Base-by-base conservation (phyloP, 2,329 filamentous ascomycete genomes). In the Fusarium sororula region DNA sequence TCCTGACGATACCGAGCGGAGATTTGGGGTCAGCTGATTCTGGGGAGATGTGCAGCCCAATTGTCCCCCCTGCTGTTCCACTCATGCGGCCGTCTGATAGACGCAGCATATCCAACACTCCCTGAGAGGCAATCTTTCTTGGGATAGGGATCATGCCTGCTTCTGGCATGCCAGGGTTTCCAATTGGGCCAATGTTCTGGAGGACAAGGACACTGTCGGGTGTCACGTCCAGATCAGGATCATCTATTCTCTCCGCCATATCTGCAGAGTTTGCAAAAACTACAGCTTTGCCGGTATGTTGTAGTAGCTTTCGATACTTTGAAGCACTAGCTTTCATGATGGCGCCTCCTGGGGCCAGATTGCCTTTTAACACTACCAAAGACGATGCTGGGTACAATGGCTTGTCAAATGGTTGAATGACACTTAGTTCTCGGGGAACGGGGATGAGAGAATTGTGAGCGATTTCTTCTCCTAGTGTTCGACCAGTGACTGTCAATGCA, bases 121-220 rank as follows among this genome's bases (percentile, higher is more conserved):
- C 93, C 2, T 90, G 90, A 0, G 92, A 90, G 0, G 93, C 94
- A 37, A 92, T 90, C 57, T 95, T 94, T 79, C 95, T 93, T 22
- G 97, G 90, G 30, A 89, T 89, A 1, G 87, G 87, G 3, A 89
- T 84, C 32, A 89, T 80, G 0, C 87, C 87, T 63, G 96, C 94
- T 82, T 98, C 95, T 3, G 95, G 95, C 95, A 98, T 98, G 18
- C 95, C 95, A 0, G 95, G 95, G 5, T 94, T 94, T 26, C 95
- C 95, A 60, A 96, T 94, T 1, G 95, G 95, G 0, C 95, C 95
- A 78, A 98, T 96, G 70, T 95, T 95, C 72, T 95, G 91, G 32
- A 98, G 91, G 8, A 98, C 91, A 1, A 98, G 86, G 14, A 98
- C 94, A 50, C 84, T 86, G 45, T 87, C 81, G 0, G 81, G 73